These are phyloP conservation scores for Alternaria triticina DNA, from an alignment of 2,329 filamentous ascomycete species.

Conservation along the genomic window DNA sequence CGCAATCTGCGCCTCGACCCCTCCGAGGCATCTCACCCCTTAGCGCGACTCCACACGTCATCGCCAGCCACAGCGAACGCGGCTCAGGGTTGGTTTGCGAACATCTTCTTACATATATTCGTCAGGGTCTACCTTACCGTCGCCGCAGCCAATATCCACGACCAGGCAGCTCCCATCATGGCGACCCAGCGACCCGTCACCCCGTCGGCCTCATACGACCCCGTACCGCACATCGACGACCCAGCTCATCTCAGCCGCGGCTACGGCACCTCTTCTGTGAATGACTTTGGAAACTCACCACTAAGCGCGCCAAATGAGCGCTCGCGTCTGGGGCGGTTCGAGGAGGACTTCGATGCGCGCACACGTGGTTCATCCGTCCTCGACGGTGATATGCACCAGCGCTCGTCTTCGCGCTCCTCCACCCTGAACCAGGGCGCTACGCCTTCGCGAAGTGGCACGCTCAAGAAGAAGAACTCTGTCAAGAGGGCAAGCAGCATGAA, in stretches of 20 bases:
- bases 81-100: conserved; percentile 12
- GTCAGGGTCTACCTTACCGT: conserved; percentile 9
- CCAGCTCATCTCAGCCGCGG: conserved; percentile 46
- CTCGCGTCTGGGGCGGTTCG: conserved; percentile 60
- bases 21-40: conserved; percentile 6
- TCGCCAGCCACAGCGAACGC: conserved; percentile 22
- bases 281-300: conserved; percentile 50
- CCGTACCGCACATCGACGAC: conserved; percentile 45
- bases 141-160: conserved; percentile 1
- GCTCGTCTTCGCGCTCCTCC: conserved; percentile 64
- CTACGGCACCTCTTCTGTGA: conserved; percentile 37
- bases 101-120: conserved; percentile 12
- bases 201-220: conserved; percentile 37
- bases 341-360: conserved; percentile 74
- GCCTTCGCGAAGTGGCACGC: conserved; percentile 70
- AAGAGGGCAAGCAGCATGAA: conserved; percentile 75
- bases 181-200: conserved; percentile 33
- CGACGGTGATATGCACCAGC: conserved; percentile 63
- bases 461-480: conserved; percentile 87
- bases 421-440: conserved; percentile 52
- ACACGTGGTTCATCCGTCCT: conserved; percentile 70
- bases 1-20: conserved; percentile 26
- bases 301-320: conserved; percentile 33
- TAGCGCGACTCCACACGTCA: conserved; percentile 26
- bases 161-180: conserved; percentile 24